Percentiles rank a stretch among this genome's conserved stretches.
These are phyloP conservation scores for Gnomoniopsis smithogilvyi DNA, from an alignment of 2,329 filamentous ascomycete species.

Conservation along the genomic window DNA sequence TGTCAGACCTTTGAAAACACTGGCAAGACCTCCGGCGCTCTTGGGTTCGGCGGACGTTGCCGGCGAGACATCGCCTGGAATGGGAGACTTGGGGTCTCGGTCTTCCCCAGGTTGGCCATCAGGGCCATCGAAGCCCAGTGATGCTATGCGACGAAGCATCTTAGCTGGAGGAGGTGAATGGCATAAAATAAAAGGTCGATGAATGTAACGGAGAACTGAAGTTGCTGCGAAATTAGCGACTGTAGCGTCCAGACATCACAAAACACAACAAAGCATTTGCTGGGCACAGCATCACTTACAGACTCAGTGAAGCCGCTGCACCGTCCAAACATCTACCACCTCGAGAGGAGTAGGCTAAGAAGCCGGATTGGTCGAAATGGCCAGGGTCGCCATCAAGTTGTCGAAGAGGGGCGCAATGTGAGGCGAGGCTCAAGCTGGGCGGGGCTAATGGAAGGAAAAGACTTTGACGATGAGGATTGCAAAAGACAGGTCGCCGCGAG, in stretches of 20 bases:
- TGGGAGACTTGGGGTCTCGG: conserved; percentile 57
- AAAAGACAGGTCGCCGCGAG: background rate
- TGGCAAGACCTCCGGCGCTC: conserved; percentile 54
- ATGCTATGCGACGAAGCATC: conserved; percentile 42
- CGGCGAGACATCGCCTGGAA: conserved; percentile 49
- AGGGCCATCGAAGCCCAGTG: conserved; percentile 38
- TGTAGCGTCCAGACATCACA: background rate
- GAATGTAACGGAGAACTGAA: conserved; percentile 2
- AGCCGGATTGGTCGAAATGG: conserved; percentile 2
- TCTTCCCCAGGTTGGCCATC: conserved; percentile 30
- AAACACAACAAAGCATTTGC: background rate
- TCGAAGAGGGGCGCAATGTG: background rate
- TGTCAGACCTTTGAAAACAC: conserved; percentile 59
- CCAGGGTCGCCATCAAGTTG: conserved; percentile 17
- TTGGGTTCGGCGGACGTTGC: conserved; percentile 52
- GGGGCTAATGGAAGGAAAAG: too few species aligned
- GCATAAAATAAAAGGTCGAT: conserved; percentile 1
- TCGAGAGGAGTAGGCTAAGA: conserved; percentile 7
- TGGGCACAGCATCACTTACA: background rate
- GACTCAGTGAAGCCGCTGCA: background rate
- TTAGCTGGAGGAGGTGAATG: conserved; percentile 29
- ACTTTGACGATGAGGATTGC: too few species aligned
- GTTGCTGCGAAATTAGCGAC: conserved; percentile 3
- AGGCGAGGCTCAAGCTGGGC: background rate
- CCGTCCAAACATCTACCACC: background rate